Evolutionary conservation across 352 stramenopile species (phyloP).

Genomic region (Halophytophthora polymorphica): DNA sequence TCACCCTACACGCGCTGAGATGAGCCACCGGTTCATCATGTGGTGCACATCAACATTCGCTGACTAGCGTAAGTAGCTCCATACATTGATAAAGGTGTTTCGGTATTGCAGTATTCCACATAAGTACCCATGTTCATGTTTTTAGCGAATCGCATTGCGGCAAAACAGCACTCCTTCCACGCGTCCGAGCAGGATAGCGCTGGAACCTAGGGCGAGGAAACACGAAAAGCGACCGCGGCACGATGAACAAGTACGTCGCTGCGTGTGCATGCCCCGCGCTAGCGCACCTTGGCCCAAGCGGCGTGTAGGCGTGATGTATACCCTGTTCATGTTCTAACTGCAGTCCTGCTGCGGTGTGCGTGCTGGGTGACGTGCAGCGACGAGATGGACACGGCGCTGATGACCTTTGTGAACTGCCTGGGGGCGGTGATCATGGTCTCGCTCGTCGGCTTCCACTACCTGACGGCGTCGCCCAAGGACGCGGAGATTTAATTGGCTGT

Average conservation of each 20-base stretch:
- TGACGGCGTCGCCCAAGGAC: slow-evolving; percentile 79
- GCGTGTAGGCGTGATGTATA: no score
- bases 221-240: slow-evolving; percentile 13
- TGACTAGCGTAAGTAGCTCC: no score
- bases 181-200: slow-evolving; percentile 21
- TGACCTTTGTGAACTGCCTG: slow-evolving; percentile 88
- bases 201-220: slow-evolving; percentile 10
- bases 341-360: slow-evolving; percentile 1
- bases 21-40: no score
- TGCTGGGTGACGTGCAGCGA: slow-evolving; percentile 38
- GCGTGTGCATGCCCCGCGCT: neutral
- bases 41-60: no score
- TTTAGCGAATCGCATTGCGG: slow-evolving; percentile 1
- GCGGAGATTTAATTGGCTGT: slow-evolving; percentile 56
- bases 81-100: no score
- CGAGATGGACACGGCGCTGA: slow-evolving; percentile 84
- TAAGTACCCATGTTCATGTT: neutral
- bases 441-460: slow-evolving; percentile 87
- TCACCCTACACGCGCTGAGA: no score
- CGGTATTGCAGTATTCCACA: no score
- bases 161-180: slow-evolving; percentile 11
- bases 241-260: slow-evolving; percentile 46
- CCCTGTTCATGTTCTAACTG: no score
- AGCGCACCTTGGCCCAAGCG: no score
- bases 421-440: slow-evolving; percentile 87